Conservation (phyloP, 306 rosid genomes). For the Sechiopsis laciniata region DNA sequence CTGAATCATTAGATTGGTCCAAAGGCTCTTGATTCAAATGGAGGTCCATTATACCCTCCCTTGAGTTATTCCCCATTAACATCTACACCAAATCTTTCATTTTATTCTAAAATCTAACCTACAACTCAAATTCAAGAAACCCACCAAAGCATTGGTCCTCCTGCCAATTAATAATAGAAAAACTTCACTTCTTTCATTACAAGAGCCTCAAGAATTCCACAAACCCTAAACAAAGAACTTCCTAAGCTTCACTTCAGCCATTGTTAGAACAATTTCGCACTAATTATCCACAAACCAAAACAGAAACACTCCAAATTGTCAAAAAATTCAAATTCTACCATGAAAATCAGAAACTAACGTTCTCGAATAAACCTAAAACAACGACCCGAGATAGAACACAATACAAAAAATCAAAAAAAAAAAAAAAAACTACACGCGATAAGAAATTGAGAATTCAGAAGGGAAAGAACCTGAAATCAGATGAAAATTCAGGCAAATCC, state of each 20-base stretch:
- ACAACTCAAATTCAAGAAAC: background rate
- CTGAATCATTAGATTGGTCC: constrained; percentile 35
- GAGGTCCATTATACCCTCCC: constrained; percentile 39
- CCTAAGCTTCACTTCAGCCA: background rate
- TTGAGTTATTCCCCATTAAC: constrained; percentile 28
- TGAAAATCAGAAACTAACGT: background rate
- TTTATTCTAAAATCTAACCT: background rate
- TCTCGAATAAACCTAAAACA: constrained; percentile 1
- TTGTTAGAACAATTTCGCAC: background rate
- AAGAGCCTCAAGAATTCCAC: background rate
- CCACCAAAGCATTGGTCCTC: background rate
- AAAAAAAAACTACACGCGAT: no score
- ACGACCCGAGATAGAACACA: background rate
- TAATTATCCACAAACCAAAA: background rate
- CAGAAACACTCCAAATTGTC: background rate
- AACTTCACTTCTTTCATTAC: background rate
- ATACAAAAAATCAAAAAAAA: no score
- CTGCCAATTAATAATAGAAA: background rate
- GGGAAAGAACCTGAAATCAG: background rate
- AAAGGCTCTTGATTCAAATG: constrained; percentile 50
- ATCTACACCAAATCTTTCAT: constrained; percentile 16
- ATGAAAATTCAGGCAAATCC: background rate
- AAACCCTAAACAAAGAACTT: background rate
- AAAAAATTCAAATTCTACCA: background rate
- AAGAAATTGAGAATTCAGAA: background rate